Conservation (phyloP, 495 filamentous ascomycete species). For the Podospora anserina region DNA sequence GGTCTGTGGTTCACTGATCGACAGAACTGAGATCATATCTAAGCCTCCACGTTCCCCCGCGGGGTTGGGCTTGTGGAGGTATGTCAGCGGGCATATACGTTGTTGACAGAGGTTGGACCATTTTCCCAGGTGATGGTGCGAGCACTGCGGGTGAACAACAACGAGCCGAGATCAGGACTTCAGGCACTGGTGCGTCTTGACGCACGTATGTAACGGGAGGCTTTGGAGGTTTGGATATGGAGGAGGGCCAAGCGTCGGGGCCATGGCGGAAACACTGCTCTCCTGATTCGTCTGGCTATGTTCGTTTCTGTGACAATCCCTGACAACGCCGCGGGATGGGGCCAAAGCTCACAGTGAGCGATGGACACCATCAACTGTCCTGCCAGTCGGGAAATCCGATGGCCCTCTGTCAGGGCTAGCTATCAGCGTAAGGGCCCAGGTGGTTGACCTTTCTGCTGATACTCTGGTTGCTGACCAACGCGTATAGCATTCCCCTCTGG, state of each 20-base stretch:
- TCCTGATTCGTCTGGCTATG: conserved; percentile 37
- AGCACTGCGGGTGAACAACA: conserved; percentile 1
- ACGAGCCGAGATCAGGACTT: conserved; percentile 14
- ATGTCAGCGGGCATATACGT: neutral
- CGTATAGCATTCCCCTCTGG: neutral
- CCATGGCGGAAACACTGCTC: conserved; percentile 30
- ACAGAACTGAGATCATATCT: neutral
- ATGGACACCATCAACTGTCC: conserved; percentile 7
- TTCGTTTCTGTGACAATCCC: conserved; percentile 20
- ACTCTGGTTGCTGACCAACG: too few relatives aligned
- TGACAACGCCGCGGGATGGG: conserved; percentile 9
- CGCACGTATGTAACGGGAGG: conserved; percentile 44
- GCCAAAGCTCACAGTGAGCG: neutral
- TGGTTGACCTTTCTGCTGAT: too few relatives aligned
- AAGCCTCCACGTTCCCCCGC: neutral
- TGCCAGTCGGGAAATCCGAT: neutral
- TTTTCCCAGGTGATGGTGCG: conserved; percentile 1
- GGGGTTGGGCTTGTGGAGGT: neutral
- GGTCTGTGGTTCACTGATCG: neutral
- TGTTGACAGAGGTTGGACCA: conserved; percentile 4
- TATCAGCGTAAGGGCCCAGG: neutral
- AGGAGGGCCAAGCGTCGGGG: conserved; percentile 21
- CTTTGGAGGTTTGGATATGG: conserved; percentile 31
- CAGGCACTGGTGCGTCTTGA: conserved; percentile 40
- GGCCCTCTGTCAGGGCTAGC: neutral